phyloP scores from a whole-genome alignment of 345 rosid genomes.

The Eucalyptus guilfoylei region DNA sequence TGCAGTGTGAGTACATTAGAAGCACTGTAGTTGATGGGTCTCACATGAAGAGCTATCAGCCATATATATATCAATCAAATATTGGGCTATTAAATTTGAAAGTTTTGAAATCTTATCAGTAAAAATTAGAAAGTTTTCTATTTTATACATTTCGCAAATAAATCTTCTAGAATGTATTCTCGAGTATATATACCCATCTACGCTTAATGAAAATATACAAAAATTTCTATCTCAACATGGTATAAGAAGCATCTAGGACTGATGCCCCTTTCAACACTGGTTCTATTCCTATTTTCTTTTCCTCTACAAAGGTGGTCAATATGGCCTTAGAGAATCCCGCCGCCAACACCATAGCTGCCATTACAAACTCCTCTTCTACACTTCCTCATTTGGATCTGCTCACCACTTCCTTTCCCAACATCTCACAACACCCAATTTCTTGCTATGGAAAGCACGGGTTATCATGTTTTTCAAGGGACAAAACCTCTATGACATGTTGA shows the following conservation, averaged over 20 bases:
- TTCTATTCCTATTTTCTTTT: neutral
- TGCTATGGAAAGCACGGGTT: neutral
- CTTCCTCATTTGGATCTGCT: neutral
- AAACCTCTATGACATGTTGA: neutral
- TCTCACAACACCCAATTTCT: neutral
- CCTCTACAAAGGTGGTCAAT: neutral
- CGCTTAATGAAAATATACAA: neutral
- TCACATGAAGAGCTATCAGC: neutral
- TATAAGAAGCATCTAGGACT: fast-evolving
- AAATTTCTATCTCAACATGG: fast-evolving
- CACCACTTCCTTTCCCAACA: neutral
- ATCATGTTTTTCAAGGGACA: neutral
- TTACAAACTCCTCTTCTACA: neutral
- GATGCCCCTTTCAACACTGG: fast-evolving
- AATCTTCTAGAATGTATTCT: neutral
- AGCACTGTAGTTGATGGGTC: neutral
- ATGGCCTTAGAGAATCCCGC: neutral
- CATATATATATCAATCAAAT: neutral
- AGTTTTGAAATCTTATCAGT: neutral
- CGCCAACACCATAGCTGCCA: neutral
- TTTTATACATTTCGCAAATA: neutral
- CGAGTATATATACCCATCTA: neutral
- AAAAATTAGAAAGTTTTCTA: neutral
- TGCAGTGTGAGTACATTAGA: neutral
- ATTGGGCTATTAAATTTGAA: neutral